Percentiles rank a stretch among this genome's conserved stretches.
Conservation (phyloP, 148 eudicot species). For the Rhododendron griersonianum region DNA sequence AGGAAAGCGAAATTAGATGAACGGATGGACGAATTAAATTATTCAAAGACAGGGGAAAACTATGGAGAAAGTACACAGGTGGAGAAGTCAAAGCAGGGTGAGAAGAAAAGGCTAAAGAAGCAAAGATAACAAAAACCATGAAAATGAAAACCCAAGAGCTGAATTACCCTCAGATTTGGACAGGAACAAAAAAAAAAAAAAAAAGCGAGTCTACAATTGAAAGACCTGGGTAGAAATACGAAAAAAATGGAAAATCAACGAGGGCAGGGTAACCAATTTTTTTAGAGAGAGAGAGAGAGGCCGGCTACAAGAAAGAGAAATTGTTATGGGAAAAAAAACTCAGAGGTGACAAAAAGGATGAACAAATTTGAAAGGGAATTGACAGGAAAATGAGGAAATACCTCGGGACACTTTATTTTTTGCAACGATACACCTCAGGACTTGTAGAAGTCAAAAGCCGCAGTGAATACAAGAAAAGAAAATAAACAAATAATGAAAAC, state of each 20-base stretch:
- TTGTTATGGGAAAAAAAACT: not conserved
- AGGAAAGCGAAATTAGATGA: not conserved
- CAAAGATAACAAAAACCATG: not conserved
- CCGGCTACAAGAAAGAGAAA: not conserved
- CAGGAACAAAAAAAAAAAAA: not conserved
- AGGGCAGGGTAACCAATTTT: not conserved
- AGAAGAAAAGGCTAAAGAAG: not conserved
- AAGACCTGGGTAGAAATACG: not conserved
- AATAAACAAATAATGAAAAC: not conserved
- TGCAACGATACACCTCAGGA: not conserved
- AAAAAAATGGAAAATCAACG: not conserved
- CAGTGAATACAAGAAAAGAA: not conserved
- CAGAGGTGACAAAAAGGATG: not conserved
- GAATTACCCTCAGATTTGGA: not conserved
- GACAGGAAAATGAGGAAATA: not conserved
- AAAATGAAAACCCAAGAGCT: not conserved
- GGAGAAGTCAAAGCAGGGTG: constrained; percentile 4
- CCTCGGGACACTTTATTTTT: not conserved
- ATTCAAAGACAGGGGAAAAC: not conserved
- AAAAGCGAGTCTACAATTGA: not conserved
- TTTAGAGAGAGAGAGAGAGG: not conserved
- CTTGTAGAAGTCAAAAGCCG: not conserved
- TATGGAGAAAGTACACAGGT: not conserved
- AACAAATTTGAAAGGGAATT: not conserved
- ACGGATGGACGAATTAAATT: not conserved